Conservation (phyloP, 306 rosid genomes). For the Cicer yamashitae region DNA sequence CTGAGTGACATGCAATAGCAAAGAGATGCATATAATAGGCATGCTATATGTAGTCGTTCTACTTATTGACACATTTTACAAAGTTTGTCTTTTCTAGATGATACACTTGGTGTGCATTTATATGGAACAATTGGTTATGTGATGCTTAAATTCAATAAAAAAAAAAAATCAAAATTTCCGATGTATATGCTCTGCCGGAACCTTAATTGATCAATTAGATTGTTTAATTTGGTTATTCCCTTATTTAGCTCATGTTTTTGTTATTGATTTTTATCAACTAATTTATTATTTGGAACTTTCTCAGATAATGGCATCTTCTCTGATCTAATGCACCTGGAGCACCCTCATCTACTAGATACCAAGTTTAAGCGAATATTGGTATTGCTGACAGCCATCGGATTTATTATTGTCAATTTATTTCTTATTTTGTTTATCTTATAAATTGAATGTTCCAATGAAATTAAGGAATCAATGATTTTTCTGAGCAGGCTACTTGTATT, state of each 20-base stretch:
- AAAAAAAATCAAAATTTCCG: slow-evolving; percentile 36
- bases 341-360: slow-evolving; percentile 60
- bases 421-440: slow-evolving; percentile 35
- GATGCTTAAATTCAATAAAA: slow-evolving; percentile 18
- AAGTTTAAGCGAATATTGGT: slow-evolving; percentile 89
- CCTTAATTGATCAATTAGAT: slow-evolving; percentile 25
- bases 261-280: slow-evolving; percentile 29
- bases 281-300: slow-evolving; percentile 41
- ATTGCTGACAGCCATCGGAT: slow-evolving; percentile 46
- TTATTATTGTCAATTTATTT: slow-evolving; percentile 23
- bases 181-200: slow-evolving; percentile 6
- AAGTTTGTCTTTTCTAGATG: slow-evolving; percentile 13
- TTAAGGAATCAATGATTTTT: slow-evolving; percentile 31
- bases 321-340: slow-evolving; percentile 61
- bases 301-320: slow-evolving; percentile 58
- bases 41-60: slow-evolving; percentile 39
- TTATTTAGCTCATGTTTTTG: slow-evolving; percentile 24
- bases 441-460: slow-evolving; percentile 35
- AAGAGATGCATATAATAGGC: slow-evolving; percentile 11
- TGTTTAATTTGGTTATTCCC: slow-evolving; percentile 33
- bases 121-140: slow-evolving; percentile 14
- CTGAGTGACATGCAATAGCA: slow-evolving; percentile 9
- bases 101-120: slow-evolving; percentile 32
- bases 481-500: slow-evolving; percentile 25
- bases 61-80: not conserved